Base-by-base conservation (phyloP, 345 rosid genomes). In the Adansonia digitata region DNA sequence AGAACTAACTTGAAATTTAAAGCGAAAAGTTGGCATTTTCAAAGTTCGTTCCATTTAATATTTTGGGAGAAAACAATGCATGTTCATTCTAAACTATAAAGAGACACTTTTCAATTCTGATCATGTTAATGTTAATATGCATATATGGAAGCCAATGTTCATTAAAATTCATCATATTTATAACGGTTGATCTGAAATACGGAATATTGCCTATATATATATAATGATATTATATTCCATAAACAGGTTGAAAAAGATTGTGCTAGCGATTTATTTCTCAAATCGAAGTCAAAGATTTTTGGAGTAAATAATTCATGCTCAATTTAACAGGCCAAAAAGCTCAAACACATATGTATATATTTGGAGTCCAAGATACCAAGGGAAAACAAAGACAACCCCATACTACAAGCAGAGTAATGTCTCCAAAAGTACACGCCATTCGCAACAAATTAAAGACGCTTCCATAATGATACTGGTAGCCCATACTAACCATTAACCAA, bases 321-420 rank as follows among this genome's bases (percentile, higher is more conserved):
- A 39, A 10, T 10, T 43, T 31, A 31, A 31, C 34, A 31, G 3
- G 34, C n/a, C n/a, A n/a, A n/a, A n/a, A n/a, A n/a, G n/a, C n/a
- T n/a, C n/a, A n/a, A n/a, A n/a, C n/a, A n/a, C 11, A 18, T 3
- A 15, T 48, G 15, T 48, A 48, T 48, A 13, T 14, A 17, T 49
- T 18, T 24, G 29, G 15, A 4, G 72, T 68, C 37, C 27, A 49
- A 18, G 8, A 11, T 31, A 13, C 63, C 46, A 55, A 52, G 5
- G 22, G 72, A 29, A n/a, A 74, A 57, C 8, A 22, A 69, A 43
- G 74, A 69, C 69, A 76, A 14, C 7, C 17, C 26, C 34, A 29
- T 45, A 20, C 37, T 22, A n/a, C 37, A 68, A 69, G 45, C 8
- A 17, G 45, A 45, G 71, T 62, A 71, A 70, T 5, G 43, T 62